Evolutionary conservation across 1,284 basidiomycete genomes (phyloP), one percentile per base, ranked within the genome.

Genomic region (Melampsora larici-populina): DNA sequence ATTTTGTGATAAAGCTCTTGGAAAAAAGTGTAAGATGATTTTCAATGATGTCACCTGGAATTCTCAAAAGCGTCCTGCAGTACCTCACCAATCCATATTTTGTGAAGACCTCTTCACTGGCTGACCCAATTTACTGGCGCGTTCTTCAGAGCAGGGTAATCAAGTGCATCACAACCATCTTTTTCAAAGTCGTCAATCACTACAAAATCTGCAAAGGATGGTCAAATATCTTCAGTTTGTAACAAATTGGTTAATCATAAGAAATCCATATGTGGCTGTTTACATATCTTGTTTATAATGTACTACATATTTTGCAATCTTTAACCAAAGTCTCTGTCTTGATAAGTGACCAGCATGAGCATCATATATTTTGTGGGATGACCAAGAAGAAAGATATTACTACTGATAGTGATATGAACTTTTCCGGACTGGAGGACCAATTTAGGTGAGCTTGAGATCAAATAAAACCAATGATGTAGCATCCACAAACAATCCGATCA

Each of bases 161-260:
- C 97, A 79, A 99, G 86, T 0, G 97, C 97, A 78, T 90, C 90
- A 80, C 96, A 97, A 81, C 99, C 98, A 85, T 99, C 95, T 81
- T 96, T 92, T 84, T 99, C 99, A 88, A 99, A 99, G 83, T 98
- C 95, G 84, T 99, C 97, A 81, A 99, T 98, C 80, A 99, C 93
- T 18, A 96, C 94, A 84, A 99, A 99, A 85, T 99, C 96, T 1
- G 97, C 96, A 89, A 99, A 99, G 89, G 98, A 98, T 2, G 97
- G 97, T 31, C 99, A 86, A 72, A 99, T 96, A 83, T 99, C 97
- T 84, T 99, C 97, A 80, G 99, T 96, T 85, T 97, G 96, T 82
- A 99, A 89, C 33, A 98, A 86, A 81, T 94, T 91, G 0, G 96
- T 97, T 79, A 92, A 91, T 82, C 97, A 93, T 79, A 99, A 86